Evolutionary conservation across 306 rosid genomes (phyloP), one percentile per base, ranked within the genome.

Genomic region (Vicia sativa): DNA sequence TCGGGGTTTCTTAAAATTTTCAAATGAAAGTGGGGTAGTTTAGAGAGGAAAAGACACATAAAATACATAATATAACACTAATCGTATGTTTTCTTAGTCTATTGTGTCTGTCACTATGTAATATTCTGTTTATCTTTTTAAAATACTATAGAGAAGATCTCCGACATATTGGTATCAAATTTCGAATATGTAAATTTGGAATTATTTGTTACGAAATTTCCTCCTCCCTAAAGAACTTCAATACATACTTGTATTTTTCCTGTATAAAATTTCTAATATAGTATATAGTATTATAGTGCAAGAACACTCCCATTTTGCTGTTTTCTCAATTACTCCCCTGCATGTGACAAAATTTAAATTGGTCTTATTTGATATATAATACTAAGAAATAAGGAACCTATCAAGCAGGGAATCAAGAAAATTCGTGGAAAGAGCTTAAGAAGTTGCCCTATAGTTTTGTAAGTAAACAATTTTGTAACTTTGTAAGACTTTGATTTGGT

Each of bases 341-440:
- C 65, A 57, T 31, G 48, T 50, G 74, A 72, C 70, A 77, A 71
- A 71, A 57, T 18, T 48, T 48, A 39, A 26, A 25, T 35, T 71
- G 59, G 19, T 37, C 11, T 6, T 77, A 25, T 71, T 71, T 12
- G 45, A 8, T 19, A 31, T 41, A 35, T 53, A 25, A 44, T 23
- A n/a, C n/a, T n/a, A 45, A 44, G 18, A 43, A 53, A 73, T 26
- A 28, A 46, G 28, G 52, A 43, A 38, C 0, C 4, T 13, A 28
- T 39, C 2, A 43, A 18, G 5, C 45, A 74, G 18, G 50, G 48
- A 74, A 49, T 49, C 1, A 11, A 79, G 83, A 79, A 79, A 18
- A 50, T 79, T 79, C 83, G 71, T 65, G 77, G 83, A 75, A 79
- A 61, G 61, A 42, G 62, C 58, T 34, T 13, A 7, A 37, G 55